Percentiles rank a stretch among this genome's conserved stretches.
These are phyloP conservation scores for Salix dunnii DNA, from an alignment of 345 rosid species.

Conservation along the genomic window DNA sequence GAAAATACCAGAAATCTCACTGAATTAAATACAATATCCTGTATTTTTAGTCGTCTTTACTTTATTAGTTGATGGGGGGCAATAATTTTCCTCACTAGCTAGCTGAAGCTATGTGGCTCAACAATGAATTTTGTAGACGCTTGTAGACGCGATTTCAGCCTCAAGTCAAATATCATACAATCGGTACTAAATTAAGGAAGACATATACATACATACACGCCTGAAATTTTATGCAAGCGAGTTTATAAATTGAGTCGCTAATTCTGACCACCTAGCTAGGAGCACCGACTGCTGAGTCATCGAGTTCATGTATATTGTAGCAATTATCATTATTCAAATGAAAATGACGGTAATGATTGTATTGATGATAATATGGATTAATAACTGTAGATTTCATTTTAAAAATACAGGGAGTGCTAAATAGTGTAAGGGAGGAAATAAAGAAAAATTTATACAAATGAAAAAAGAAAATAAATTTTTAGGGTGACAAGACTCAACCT, in stretches of 20 bases:
- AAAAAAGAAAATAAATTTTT: too few relatives aligned
- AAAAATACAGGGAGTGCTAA: constrained; percentile 23
- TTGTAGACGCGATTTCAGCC: neutral
- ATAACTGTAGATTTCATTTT: neutral
- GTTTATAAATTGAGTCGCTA: neutral
- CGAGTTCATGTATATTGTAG: neutral
- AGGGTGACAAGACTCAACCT: too few relatives aligned
- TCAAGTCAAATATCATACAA: neutral
- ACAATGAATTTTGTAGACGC: neutral
- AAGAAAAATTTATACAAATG: neutral
- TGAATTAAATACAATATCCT: neutral
- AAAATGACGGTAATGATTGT: constrained; percentile 39
- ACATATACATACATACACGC: neutral
- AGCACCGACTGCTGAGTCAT: constrained; percentile 19
- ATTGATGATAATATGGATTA: constrained; percentile 28
- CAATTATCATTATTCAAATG: constrained; percentile 25
- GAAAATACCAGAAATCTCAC: neutral
- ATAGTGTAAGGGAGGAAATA: constrained; percentile 13
- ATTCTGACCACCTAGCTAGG: neutral
- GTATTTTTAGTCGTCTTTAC: constrained; percentile 12
- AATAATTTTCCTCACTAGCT: constrained; percentile 12
- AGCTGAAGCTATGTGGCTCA: neutral
- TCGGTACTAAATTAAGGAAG: neutral
- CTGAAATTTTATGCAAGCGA: too few relatives aligned
- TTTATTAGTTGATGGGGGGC: constrained; percentile 18